Conservation (phyloP, 768 basidiomycete species). For the Auriscalpium microsporum region DNA sequence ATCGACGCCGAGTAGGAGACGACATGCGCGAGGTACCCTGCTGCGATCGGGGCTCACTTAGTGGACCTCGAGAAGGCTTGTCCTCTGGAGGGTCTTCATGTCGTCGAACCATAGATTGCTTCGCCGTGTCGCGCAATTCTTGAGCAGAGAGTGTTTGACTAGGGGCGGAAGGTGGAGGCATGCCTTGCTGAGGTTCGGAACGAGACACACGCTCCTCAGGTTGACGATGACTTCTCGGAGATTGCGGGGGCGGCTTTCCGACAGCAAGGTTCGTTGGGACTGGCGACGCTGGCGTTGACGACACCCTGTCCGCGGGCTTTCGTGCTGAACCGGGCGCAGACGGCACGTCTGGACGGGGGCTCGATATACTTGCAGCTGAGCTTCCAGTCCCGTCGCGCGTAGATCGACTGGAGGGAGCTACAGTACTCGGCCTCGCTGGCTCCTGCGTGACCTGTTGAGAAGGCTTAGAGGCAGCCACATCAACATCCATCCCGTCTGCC, state of each 20-base stretch:
- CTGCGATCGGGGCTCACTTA: constrained; percentile 34
- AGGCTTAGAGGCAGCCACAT: background rate
- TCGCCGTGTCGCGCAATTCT: constrained; percentile 73
- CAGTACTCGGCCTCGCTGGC: too few relatives aligned
- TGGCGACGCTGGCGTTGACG: constrained; percentile 15
- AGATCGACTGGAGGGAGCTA: too few relatives aligned
- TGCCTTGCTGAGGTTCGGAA: constrained; percentile 34
- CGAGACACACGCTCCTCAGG: constrained; percentile 33
- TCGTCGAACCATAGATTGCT: constrained; percentile 37
- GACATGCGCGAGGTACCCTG: constrained; percentile 40
- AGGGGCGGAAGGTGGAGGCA: constrained; percentile 73
- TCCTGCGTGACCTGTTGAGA: too few relatives aligned
- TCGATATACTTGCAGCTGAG: background rate
- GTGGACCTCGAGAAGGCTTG: constrained; percentile 11
- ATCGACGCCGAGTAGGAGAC: constrained; percentile 52
- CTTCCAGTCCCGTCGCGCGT: too few relatives aligned
- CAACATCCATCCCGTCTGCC: constrained; percentile 11
- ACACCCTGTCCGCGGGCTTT: background rate
- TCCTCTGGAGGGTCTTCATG: constrained; percentile 35
- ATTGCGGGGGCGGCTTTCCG: constrained; percentile 28
- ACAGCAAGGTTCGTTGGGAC: constrained; percentile 9
- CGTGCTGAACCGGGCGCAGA: background rate
- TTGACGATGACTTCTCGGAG: constrained; percentile 31
- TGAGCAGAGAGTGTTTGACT: constrained; percentile 75
- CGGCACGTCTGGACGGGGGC: constrained; percentile 2